Evolutionary conservation across 2,329 filamentous ascomycete genomes (phyloP).

Genomic region (Aspergillus amoenus): DNA sequence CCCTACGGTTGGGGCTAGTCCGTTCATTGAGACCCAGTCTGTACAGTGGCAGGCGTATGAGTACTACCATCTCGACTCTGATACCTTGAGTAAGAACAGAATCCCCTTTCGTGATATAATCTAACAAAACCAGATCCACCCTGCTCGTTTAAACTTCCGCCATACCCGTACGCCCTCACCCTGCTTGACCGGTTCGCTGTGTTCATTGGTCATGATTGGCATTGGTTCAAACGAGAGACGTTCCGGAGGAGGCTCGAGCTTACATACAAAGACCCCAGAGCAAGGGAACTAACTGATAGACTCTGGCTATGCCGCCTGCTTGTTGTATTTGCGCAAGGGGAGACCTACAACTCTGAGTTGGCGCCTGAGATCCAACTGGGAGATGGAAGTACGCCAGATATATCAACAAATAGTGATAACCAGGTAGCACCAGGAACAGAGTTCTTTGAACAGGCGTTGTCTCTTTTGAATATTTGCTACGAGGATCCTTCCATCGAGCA

Average conservation of each 20-base stretch:
- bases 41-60: neutral
- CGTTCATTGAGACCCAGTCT: neutral
- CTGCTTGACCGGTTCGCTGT: neutral
- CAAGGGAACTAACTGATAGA: neutral
- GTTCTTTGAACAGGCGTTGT: conserved; percentile 16
- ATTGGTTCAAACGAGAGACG: neutral
- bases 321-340: conserved; percentile 20
- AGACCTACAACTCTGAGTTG: conserved; percentile 12
- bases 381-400: neutral
- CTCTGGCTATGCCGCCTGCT: conserved; percentile 19
- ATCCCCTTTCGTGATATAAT: no score
- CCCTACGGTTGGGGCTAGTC: neutral
- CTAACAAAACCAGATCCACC: neutral
- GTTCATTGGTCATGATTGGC: conserved; percentile 3
- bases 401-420: neutral
- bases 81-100: neutral
- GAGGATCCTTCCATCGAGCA: conserved; percentile 20
- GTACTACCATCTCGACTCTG: neutral
- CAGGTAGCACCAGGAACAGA: conserved; percentile 9
- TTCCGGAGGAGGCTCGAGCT: neutral
- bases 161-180: neutral
- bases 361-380: conserved; percentile 7
- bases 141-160: neutral
- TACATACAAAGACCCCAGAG: neutral
- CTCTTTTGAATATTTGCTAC: conserved; percentile 15